Percentiles rank a stretch among this genome's conserved stretches.
Evolutionary conservation across 2,329 filamentous ascomycete species (phyloP).

Genomic region (Fusarium austroafricanum): DNA sequence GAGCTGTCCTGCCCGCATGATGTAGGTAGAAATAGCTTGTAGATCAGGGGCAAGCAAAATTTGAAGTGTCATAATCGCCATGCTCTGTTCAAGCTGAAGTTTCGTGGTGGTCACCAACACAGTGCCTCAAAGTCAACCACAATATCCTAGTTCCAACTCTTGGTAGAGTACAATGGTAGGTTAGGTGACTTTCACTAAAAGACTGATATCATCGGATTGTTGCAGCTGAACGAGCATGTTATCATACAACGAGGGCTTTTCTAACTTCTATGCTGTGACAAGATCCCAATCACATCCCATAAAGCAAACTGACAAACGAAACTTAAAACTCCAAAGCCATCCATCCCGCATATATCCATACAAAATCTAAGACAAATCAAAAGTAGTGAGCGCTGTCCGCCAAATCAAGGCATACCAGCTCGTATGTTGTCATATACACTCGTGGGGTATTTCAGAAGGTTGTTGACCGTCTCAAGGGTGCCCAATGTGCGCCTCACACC

Average conservation of each 20-base stretch:
- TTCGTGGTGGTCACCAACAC: no score
- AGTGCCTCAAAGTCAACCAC: no score
- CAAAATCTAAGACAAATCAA: slow-evolving; percentile 16
- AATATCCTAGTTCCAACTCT: no score
- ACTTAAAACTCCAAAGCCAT: slow-evolving; percentile 5
- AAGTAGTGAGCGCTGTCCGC: neutral
- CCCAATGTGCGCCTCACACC: slow-evolving; percentile 61
- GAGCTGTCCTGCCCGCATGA: neutral
- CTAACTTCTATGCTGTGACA: slow-evolving; percentile 20
- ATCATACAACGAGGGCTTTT: slow-evolving; percentile 28
- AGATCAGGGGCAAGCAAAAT: slow-evolving; percentile 18
- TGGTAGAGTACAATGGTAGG: no score
- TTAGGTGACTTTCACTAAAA: no score
- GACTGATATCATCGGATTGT: neutral
- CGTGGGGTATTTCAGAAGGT: slow-evolving; percentile 66
- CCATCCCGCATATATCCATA: neutral
- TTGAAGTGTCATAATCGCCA: slow-evolving; percentile 6
- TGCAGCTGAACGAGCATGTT: neutral
- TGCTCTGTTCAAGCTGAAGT: neutral
- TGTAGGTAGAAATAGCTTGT: slow-evolving; percentile 9
- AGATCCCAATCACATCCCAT: slow-evolving; percentile 20
- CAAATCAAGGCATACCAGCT: slow-evolving; percentile 47
- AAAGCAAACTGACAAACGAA: slow-evolving; percentile 4
- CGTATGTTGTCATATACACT: slow-evolving; percentile 70
- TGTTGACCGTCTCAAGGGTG: slow-evolving; percentile 60